Evolutionary conservation across 257 asterid genomes (phyloP).

Genomic region (Anisodus acutangulus): DNA sequence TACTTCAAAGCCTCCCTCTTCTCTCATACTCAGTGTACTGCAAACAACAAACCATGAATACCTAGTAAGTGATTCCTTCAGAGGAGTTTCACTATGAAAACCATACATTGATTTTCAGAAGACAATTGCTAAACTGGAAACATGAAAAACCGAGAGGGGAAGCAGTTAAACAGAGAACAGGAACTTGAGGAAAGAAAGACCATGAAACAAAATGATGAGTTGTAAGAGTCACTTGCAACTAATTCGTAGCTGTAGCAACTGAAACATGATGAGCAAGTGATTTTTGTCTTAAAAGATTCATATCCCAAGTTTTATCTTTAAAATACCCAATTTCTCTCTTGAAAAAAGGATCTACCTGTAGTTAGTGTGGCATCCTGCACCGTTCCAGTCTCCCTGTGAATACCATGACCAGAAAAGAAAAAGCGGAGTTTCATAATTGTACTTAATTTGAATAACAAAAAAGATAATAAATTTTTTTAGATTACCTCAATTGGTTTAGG

Average conservation of each 20-base stretch:
- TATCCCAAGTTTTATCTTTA: constrained; percentile 4
- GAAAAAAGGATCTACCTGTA: constrained; percentile 60
- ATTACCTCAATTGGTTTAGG: constrained; percentile 93
- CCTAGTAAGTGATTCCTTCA: constrained; percentile 7
- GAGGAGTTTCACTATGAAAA: constrained; percentile 13
- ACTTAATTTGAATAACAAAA: background rate
- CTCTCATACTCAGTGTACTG: constrained; percentile 97
- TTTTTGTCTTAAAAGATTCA: constrained; percentile 13
- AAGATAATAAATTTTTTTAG: background rate
- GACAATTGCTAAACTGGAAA: constrained; percentile 2
- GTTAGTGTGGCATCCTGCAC: constrained; percentile 96
- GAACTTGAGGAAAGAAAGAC: background rate
- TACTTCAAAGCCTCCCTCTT: constrained; percentile 92
- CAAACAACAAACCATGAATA: constrained; percentile 20
- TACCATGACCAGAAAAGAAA: constrained; percentile 13
- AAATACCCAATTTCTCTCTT: constrained; percentile 9
- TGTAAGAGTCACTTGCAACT: background rate
- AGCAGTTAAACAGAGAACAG: background rate
- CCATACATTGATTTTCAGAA: constrained; percentile 1
- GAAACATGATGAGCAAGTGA: constrained; percentile 3
- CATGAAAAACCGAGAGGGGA: background rate
- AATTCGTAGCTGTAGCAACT: constrained; percentile 15
- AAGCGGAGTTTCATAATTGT: background rate
- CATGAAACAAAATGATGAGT: background rate
- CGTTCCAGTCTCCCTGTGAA: constrained; percentile 95